Evolutionary conservation across 371 early-diverging fungal genomes (phyloP), one percentile per base, ranked within the genome.

Genomic region (Dinochytrium kinnereticum): DNA sequence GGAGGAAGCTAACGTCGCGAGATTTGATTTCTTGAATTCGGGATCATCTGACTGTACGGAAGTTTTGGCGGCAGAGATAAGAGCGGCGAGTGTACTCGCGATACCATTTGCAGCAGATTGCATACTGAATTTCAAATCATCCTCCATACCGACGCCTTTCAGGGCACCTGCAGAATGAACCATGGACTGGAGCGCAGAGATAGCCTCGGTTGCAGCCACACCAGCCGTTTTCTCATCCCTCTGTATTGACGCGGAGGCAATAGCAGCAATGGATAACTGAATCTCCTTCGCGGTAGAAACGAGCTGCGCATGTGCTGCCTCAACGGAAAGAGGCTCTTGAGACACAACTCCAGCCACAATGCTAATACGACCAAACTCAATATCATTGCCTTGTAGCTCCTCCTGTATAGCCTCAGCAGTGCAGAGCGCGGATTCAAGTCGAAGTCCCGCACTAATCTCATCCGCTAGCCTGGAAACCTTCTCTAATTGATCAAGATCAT

Each of bases 171-270:
- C 68, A 13, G 78, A 70, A 30, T 74, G 75, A 19, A 78, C 49
- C 28, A 81, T 59, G 1, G 80, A 34, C 57, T 86, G 86, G 13
- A 87, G 67, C 0, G 77, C 75, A 0, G 69, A 49, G 0, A 84
- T 82, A 33, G 81, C 71, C 51, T 84, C 84, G 3, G 81, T 77
- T 2, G 83, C 83, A 10, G 82, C 84, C 15, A 59, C 57, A 10
- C 85, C 81, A 17, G 79, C 72, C 1, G 51, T 38, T 51, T 76
- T 80, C 51, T 80, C 81, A 40, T 80, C 73, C 5, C 75, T 66
- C 51, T 77, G 61, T 3, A 37, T 19, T 15, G 76, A 51, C 0
- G 82, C 71, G 15, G 73, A 64, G 21, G 51, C 44, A 1, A 74
- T 1, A 0, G 64, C 53, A 10, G 59, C 66, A 36, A 75, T 67